phyloP scores from a whole-genome alignment of 495 filamentous ascomycete genomes.

The Neurospora sp. region DNA sequence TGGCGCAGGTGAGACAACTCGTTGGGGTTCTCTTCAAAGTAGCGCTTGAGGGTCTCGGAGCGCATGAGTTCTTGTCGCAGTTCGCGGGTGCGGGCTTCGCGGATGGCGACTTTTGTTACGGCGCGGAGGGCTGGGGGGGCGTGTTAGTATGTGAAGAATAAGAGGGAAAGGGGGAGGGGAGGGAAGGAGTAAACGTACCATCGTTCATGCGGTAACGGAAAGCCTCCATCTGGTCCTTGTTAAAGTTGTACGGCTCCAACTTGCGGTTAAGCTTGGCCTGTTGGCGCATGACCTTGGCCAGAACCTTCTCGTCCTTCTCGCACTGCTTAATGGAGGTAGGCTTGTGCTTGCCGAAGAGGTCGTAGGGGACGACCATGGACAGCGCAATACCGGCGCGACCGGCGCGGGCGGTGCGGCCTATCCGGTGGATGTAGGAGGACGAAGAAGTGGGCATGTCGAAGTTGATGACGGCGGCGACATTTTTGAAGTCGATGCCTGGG shows the following conservation, averaged over 20 bases:
- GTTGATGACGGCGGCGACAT: conserved; percentile 90
- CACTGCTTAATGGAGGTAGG: conserved; percentile 62
- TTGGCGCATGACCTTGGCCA: conserved; percentile 60
- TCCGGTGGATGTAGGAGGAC: conserved; percentile 90
- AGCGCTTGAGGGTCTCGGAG: conserved; percentile 84
- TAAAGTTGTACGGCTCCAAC: conserved; percentile 82
- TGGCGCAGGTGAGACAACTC: conserved; percentile 82
- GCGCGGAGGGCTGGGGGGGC: conserved; percentile 42
- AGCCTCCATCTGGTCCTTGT: conserved; percentile 83
- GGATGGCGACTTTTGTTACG: conserved; percentile 71
- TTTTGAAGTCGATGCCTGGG: conserved; percentile 76
- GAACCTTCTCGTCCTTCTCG: conserved; percentile 73
- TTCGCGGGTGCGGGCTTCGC: conserved; percentile 82
- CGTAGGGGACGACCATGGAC: conserved; percentile 80
- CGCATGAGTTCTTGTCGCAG: conserved; percentile 81
- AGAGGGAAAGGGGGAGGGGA: too few relatives aligned
- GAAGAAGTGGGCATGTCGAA: conserved; percentile 84
- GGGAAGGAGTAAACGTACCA: conserved; percentile 44
- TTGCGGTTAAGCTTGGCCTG: conserved; percentile 67
- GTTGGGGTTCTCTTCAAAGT: conserved; percentile 94
- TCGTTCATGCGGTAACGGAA: conserved; percentile 95
- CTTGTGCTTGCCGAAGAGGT: conserved; percentile 77
- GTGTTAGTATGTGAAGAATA: background rate
- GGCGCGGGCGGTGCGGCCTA: conserved; percentile 86
- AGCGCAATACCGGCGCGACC: conserved; percentile 87